Evolutionary conservation across 2,329 filamentous ascomycete genomes (phyloP).

Genomic region (Kalmusia sp.): DNA sequence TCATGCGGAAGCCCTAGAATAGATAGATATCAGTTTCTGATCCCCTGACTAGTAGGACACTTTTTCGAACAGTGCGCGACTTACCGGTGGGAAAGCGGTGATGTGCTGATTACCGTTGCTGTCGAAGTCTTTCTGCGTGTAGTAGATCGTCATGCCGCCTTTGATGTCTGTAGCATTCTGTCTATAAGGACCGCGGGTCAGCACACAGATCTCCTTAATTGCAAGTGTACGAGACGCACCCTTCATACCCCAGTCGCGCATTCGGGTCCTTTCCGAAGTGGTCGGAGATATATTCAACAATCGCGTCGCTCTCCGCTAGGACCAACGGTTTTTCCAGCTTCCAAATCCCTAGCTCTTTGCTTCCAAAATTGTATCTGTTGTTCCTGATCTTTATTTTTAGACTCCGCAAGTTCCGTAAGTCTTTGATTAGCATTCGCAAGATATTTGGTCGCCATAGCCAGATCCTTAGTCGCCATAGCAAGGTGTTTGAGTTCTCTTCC

Average conservation of each 20-base stretch:
- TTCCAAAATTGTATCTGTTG: too few relatives aligned
- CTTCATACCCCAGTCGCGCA: constrained; percentile 24
- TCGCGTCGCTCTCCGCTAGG: constrained; percentile 81
- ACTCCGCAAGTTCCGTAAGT: too few relatives aligned
- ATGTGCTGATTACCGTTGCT: constrained; percentile 34
- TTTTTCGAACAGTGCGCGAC: too few relatives aligned
- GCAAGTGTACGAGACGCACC: background rate
- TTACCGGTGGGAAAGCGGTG: constrained; percentile 32
- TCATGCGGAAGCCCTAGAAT: constrained; percentile 40
- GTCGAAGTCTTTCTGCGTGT: constrained; percentile 45
- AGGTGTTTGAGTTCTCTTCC: too few relatives aligned
- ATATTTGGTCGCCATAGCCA: too few relatives aligned
- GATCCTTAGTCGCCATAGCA: too few relatives aligned
- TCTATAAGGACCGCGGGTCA: constrained; percentile 4
- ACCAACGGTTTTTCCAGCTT: constrained; percentile 60
- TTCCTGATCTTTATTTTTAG: too few relatives aligned
- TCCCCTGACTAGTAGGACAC: background rate
- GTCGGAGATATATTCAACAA: constrained; percentile 82
- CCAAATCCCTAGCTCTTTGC: too few relatives aligned
- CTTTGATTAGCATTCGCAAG: too few relatives aligned
- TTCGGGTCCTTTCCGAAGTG: constrained; percentile 60
- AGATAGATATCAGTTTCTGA: background rate
- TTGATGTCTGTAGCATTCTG: constrained; percentile 30
- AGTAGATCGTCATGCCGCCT: constrained; percentile 44
- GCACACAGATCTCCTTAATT: background rate